These are phyloP conservation scores for Tricholoma bakamatsutake DNA, from an alignment of 768 basidiomycete genomes.

Conservation along the genomic window DNA sequence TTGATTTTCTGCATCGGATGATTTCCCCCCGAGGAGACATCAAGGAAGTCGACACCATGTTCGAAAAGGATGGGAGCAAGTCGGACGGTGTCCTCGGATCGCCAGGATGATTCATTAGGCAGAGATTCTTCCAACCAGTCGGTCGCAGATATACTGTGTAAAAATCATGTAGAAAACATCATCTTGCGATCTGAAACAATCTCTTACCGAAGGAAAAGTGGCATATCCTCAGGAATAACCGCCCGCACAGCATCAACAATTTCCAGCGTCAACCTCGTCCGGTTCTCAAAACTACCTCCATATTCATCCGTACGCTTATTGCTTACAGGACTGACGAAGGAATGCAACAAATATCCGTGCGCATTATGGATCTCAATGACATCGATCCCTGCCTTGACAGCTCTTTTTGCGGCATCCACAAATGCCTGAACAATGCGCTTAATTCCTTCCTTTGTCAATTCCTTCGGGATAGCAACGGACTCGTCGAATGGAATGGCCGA, in stretches of 20 bases:
- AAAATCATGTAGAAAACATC: not conserved
- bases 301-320: slow-evolving; percentile 67
- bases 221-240: slow-evolving; percentile 53
- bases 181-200: not conserved
- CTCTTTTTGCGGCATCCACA: slow-evolving; percentile 42
- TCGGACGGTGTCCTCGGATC: slow-evolving; percentile 58
- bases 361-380: slow-evolving; percentile 59
- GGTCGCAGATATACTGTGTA: slow-evolving; percentile 53
- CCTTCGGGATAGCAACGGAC: slow-evolving; percentile 47
- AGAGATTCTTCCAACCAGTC: slow-evolving; percentile 65
- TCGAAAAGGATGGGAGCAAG: slow-evolving; percentile 53
- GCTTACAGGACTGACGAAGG: slow-evolving; percentile 52
- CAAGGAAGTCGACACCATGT: slow-evolving; percentile 71
- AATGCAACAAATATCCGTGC: slow-evolving; percentile 54
- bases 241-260: slow-evolving; percentile 59
- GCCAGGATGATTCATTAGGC: slow-evolving; percentile 62
- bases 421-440: slow-evolving; percentile 51
- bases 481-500: slow-evolving; percentile 41
- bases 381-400: slow-evolving; percentile 55
- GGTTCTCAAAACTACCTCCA: slow-evolving; percentile 68
- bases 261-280: slow-evolving; percentile 55
- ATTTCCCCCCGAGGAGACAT: slow-evolving; percentile 64
- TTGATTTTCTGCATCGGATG: slow-evolving; percentile 35
- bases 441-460: slow-evolving; percentile 52
- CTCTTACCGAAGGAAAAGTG: slow-evolving; percentile 63